Evolutionary conservation across 805 yeast genomes (phyloP).

Genomic region (Scheffersomyces ergatensis): DNA sequence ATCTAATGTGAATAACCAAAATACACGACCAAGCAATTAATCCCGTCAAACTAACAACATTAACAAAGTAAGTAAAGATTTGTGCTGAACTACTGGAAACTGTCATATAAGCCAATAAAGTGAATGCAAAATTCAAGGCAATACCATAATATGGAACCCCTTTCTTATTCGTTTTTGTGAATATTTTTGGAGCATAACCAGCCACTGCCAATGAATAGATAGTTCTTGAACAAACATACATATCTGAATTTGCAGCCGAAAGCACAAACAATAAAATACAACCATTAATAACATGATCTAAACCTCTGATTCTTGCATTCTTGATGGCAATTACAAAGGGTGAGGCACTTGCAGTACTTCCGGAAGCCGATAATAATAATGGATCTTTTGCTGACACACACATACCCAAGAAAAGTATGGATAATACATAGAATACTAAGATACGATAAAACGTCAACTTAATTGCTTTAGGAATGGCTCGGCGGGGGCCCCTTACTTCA

Average conservation of each 20-base stretch:
- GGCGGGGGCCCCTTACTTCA: conserved; percentile 65
- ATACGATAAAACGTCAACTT: conserved; percentile 70
- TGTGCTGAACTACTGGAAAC: conserved; percentile 54
- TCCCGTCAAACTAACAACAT: conserved; percentile 74
- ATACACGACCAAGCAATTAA: conserved; percentile 74
- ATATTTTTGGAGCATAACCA: conserved; percentile 70
- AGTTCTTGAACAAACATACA: conserved; percentile 75
- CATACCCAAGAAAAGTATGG: conserved; percentile 65
- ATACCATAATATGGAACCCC: conserved; percentile 73
- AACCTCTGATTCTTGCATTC: conserved; percentile 58
- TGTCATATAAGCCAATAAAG: conserved; percentile 69
- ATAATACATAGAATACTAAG: conserved; percentile 56
- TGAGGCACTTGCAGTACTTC: conserved; percentile 66
- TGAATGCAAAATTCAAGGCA: conserved; percentile 49
- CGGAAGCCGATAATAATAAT: conserved; percentile 47
- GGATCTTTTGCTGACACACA: conserved; percentile 62
- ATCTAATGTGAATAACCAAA: conserved; percentile 62
- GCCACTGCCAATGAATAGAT: conserved; percentile 69
- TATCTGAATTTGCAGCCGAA: conserved; percentile 79
- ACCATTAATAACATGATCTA: conserved; percentile 76
- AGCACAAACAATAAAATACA: conserved; percentile 74
- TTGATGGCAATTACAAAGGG: conserved; percentile 84
- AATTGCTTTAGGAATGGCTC: conserved; percentile 68
- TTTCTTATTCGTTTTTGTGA: conserved; percentile 59
- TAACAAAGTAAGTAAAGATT: conserved; percentile 68